Evolutionary conservation across 2,329 filamentous ascomycete species (phyloP).

Genomic region (Ilyonectria robusta): DNA sequence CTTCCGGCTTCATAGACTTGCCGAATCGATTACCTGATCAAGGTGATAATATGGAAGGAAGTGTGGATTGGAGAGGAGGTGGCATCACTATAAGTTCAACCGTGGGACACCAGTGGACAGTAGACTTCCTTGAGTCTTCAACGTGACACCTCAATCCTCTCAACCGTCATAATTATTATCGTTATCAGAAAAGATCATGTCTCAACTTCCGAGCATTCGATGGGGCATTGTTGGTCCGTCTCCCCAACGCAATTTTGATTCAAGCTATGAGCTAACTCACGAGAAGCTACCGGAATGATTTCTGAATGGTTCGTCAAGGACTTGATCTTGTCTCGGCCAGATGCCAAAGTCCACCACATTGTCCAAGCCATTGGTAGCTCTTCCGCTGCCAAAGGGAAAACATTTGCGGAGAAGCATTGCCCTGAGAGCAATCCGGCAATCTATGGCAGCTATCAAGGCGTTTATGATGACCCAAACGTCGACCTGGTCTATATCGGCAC

Average conservation of each 20-base stretch:
- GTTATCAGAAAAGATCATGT: background rate
- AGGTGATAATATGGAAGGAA: background rate
- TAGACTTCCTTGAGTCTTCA: background rate
- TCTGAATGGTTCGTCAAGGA: slow-evolving; percentile 55
- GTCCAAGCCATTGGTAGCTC: slow-evolving; percentile 60
- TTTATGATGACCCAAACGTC: slow-evolving; percentile 58
- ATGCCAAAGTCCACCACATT: slow-evolving; percentile 55
- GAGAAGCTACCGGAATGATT: background rate
- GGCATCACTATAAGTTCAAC: background rate
- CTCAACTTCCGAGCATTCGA: background rate
- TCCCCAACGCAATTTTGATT: background rate
- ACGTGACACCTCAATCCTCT: background rate
- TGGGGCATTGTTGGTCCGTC: background rate
- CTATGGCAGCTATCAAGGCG: slow-evolving; percentile 57
- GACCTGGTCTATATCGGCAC: slow-evolving; percentile 63
- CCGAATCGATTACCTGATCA: background rate
- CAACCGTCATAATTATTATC: background rate
- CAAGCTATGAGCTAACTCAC: background rate
- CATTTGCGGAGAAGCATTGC: slow-evolving; percentile 54
- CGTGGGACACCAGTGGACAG: background rate
- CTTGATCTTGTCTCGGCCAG: slow-evolving; percentile 49
- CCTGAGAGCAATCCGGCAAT: slow-evolving; percentile 49
- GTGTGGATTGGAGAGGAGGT: too few relatives aligned
- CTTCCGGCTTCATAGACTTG: background rate
- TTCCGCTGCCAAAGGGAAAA: slow-evolving; percentile 52